Conservation (phyloP, 2,329 filamentous ascomycete genomes). For the Colletotrichum lindemuthianum region DNA sequence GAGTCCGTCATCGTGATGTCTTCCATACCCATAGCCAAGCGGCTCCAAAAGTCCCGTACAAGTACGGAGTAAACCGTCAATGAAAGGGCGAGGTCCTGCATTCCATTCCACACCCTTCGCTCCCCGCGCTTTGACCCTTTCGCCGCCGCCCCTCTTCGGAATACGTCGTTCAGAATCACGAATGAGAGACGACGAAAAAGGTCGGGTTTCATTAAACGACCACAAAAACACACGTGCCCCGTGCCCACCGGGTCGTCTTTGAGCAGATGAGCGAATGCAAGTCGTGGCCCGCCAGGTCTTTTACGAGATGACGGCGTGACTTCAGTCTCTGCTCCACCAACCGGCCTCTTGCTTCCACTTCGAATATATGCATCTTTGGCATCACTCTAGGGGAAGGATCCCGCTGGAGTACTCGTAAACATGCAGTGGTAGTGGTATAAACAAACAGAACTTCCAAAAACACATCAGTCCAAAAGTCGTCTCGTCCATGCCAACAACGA, state of each 20-base stretch:
- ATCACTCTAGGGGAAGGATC: too few relatives aligned
- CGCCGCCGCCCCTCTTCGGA: neutral
- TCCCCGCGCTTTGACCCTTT: slow-evolving; percentile 24
- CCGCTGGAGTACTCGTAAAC: too few relatives aligned
- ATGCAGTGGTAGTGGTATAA: too few relatives aligned
- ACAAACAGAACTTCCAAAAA: too few relatives aligned
- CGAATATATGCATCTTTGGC: too few relatives aligned
- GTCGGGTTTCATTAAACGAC: slow-evolving; percentile 12
- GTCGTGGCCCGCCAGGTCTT: too few relatives aligned
- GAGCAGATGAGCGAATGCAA: slow-evolving; percentile 3
- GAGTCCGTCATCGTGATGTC: too few relatives aligned
- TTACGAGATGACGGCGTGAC: too few relatives aligned
- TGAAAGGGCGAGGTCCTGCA: neutral
- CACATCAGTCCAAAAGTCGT: too few relatives aligned
- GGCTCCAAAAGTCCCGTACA: neutral
- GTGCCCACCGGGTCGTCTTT: slow-evolving; percentile 9
- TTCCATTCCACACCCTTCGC: neutral
- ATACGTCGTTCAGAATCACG: neutral
- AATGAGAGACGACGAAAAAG: slow-evolving; percentile 1
- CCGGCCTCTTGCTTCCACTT: too few relatives aligned
- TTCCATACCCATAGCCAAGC: too few relatives aligned
- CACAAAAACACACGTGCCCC: slow-evolving; percentile 10
- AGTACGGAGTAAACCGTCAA: neutral
- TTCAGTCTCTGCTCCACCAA: neutral
- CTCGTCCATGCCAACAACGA: too few relatives aligned